Evolutionary conservation across 176 grass and related monocot species (phyloP).

Genomic region (Saccharum spontaneum): DNA sequence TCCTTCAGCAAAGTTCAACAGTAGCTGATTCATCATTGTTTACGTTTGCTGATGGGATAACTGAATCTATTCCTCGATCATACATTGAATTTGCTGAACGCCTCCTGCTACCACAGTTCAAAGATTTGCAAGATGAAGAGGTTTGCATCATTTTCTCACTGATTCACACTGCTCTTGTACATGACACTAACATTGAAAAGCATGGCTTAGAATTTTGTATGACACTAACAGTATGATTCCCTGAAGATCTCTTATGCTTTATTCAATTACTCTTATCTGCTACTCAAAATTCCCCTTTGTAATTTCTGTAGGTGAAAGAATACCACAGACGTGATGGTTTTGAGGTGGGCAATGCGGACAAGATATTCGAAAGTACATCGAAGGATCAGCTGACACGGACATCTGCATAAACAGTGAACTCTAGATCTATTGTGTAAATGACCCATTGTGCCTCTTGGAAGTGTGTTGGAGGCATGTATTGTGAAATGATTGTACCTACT

Average conservation of each 20-base stretch:
- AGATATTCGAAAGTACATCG: constrained; percentile 99
- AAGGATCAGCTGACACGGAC: constrained; percentile 82
- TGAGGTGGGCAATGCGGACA: constrained; percentile 97
- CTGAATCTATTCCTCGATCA: constrained; percentile 64
- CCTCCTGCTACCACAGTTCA: constrained; percentile 69
- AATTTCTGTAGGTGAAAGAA: constrained; percentile 64
- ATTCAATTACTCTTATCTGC: not conserved
- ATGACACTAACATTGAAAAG: not conserved
- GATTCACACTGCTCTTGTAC: not conserved
- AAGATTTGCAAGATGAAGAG: constrained; percentile 69
- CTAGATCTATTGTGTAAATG: not conserved
- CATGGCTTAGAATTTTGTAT: constrained; percentile 2
- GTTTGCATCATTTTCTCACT: constrained; percentile 40
- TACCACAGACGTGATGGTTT: constrained; percentile 90
- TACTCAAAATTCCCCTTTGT: not conserved
- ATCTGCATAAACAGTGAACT: constrained; percentile 45
- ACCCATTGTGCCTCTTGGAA: constrained; percentile 6
- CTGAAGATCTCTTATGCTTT: not conserved
- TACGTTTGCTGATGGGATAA: constrained; percentile 81
- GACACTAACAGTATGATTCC: not conserved
- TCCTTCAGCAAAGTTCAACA: constrained; percentile 96
- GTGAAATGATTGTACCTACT: constrained; percentile 21
- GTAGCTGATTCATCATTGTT: constrained; percentile 79
- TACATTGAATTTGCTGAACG: constrained; percentile 99
- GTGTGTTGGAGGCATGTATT: constrained; percentile 13